Conservation (phyloP, 768 basidiomycete species). For the Hericium alpestre region DNA sequence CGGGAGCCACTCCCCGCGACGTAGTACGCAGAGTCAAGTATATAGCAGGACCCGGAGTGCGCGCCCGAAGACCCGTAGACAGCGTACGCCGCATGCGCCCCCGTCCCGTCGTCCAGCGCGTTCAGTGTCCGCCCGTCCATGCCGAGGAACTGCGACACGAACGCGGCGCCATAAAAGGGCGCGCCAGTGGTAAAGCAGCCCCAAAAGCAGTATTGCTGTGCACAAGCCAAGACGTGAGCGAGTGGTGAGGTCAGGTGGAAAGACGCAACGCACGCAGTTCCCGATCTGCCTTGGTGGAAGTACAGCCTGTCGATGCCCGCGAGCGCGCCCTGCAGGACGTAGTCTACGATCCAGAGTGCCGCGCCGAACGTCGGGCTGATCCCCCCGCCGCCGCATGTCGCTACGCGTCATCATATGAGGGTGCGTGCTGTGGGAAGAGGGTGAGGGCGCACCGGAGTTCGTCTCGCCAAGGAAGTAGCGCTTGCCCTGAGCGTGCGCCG, state of each 20-base stretch:
- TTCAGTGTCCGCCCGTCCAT: conserved; percentile 22
- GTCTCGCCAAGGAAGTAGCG: conserved; percentile 30
- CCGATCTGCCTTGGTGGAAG: conserved; percentile 32
- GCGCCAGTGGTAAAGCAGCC: conserved; percentile 23
- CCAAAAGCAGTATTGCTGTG: conserved; percentile 31
- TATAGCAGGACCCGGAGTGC: conserved; percentile 23
- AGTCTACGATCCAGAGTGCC: conserved; percentile 31
- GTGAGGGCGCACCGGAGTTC: conserved; percentile 23
- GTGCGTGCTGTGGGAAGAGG: neutral
- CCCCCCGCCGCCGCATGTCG: conserved; percentile 31
- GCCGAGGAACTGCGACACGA: conserved; percentile 28
- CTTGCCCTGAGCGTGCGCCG: conserved; percentile 23
- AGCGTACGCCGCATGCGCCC: conserved; percentile 22
- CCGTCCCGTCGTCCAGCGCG: conserved; percentile 25
- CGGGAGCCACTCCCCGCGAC: conserved; percentile 23
- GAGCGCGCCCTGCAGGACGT: conserved; percentile 27
- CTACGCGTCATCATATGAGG: conserved; percentile 6
- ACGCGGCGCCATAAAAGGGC: conserved; percentile 28
- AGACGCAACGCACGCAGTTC: conserved; percentile 21
- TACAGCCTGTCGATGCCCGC: conserved; percentile 27
- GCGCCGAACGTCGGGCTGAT: conserved; percentile 32
- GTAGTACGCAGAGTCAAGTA: conserved; percentile 27
- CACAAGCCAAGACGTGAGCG: too few species aligned
- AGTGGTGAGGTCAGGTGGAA: neutral
- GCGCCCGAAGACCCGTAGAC: conserved; percentile 16